Percentiles rank a stretch among this genome's conserved stretches.
Conservation (phyloP, 768 basidiomycete species). For the Trametes cinnabarina region DNA sequence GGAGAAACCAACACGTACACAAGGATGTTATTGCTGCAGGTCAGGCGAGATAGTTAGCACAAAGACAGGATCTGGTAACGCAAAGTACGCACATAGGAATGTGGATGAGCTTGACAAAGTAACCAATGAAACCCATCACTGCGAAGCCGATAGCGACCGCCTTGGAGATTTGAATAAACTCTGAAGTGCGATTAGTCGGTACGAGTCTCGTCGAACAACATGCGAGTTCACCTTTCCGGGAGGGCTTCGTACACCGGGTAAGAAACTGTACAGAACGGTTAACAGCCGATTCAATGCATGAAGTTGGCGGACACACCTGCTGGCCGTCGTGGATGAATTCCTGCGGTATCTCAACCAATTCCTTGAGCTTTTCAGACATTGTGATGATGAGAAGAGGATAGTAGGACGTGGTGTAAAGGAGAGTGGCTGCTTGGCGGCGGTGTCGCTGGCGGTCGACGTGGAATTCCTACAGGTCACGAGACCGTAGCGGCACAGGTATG, state of each 20-base stretch:
- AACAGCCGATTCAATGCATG: neutral
- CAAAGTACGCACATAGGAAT: constrained; percentile 84
- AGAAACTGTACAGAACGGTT: constrained; percentile 65
- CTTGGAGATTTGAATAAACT: constrained; percentile 92
- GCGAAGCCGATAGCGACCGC: constrained; percentile 97
- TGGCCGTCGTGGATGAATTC: constrained; percentile 92
- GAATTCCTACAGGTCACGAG: constrained; percentile 15
- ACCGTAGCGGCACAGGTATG: neutral
- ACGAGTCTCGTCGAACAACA: neutral
- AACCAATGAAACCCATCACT: constrained; percentile 99
- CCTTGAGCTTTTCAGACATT: constrained; percentile 91
- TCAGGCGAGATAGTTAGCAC: neutral
- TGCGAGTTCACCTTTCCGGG: constrained; percentile 74
- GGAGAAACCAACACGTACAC: constrained; percentile 63
- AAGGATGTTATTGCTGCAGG: constrained; percentile 87
- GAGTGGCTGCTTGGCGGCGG: neutral
- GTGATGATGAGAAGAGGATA: constrained; percentile 17
- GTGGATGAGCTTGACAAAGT: constrained; percentile 97
- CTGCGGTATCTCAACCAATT: constrained; percentile 88
- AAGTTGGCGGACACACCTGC: constrained; percentile 54
- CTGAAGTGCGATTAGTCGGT: constrained; percentile 39
- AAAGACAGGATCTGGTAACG: neutral
- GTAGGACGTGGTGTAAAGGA: constrained; percentile 11
- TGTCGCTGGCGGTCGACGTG: constrained; percentile 12
- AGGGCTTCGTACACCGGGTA: constrained; percentile 96